phyloP scores from a whole-genome alignment of 2,329 filamentous ascomycete species.

The Periconia macrospinosa region DNA sequence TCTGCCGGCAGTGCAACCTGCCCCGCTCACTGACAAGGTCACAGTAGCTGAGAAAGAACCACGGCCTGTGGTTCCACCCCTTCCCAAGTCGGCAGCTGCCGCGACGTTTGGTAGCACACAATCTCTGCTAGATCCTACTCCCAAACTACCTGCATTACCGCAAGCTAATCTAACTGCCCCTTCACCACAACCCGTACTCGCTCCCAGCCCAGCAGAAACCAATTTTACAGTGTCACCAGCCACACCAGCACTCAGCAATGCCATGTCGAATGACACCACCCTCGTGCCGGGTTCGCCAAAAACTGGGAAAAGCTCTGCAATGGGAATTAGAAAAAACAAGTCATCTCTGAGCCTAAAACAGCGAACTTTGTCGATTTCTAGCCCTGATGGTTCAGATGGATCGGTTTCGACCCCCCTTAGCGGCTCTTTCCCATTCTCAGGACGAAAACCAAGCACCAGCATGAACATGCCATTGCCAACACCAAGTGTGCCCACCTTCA shows the following conservation, averaged over 20 bases:
- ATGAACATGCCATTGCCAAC: conserved; percentile 70
- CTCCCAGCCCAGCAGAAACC: conserved; percentile 46
- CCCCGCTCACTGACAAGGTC: conserved; percentile 40
- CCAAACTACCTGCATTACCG: conserved; percentile 37
- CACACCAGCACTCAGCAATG: conserved; percentile 40
- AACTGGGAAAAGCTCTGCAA: conserved; percentile 29
- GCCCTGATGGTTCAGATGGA: conserved; percentile 62
- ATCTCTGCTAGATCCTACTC: conserved; percentile 27
- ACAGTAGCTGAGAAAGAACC: conserved; percentile 34
- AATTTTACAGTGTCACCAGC: conserved; percentile 45
- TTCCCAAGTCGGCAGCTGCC: conserved; percentile 41
- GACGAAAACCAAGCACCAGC: conserved; percentile 50
- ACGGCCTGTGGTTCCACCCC: conserved; percentile 31
- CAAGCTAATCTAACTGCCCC: conserved; percentile 30
- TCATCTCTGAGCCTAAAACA: conserved; percentile 67
- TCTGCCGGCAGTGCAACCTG: conserved; percentile 38
- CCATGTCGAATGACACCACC: conserved; percentile 48
- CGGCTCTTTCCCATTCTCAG: conserved; percentile 62
- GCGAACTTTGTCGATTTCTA: conserved; percentile 70
- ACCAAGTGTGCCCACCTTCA: conserved; percentile 66
- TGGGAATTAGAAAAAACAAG: conserved; percentile 52
- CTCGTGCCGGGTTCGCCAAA: conserved; percentile 40
- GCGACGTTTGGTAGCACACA: conserved; percentile 30
- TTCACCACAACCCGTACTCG: conserved; percentile 31
- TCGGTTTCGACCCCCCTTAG: conserved; percentile 76